phyloP scores from a whole-genome alignment of 768 basidiomycete species.

The Leccinum subtestaceum region DNA sequence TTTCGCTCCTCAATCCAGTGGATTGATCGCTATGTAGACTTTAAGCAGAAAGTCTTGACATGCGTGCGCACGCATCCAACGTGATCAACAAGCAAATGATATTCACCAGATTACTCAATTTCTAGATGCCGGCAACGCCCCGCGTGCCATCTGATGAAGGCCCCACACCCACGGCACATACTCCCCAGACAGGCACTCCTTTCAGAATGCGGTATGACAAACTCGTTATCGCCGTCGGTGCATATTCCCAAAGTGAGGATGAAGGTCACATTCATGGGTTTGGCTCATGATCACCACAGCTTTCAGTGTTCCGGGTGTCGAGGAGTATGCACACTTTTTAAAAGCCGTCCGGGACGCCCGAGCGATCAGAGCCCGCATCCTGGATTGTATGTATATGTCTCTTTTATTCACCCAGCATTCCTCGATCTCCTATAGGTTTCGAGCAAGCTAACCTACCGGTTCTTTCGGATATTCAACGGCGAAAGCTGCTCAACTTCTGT shows the following conservation, averaged over 20 bases:
- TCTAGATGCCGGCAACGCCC: slow-evolving; percentile 64
- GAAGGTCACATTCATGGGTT: slow-evolving; percentile 3
- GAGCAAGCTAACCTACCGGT: slow-evolving; percentile 85
- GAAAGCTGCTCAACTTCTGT: slow-evolving; percentile 79
- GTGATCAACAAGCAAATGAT: background rate
- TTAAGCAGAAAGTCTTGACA: slow-evolving; percentile 53
- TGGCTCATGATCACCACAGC: slow-evolving; percentile 37
- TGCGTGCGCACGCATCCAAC: slow-evolving; percentile 46
- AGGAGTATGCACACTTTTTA: slow-evolving; percentile 78
- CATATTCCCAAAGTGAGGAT: slow-evolving; percentile 74
- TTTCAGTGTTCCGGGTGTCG: slow-evolving; percentile 71
- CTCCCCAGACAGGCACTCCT: slow-evolving; percentile 30
- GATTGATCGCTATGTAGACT: slow-evolving; percentile 42
- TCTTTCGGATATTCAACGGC: slow-evolving; percentile 68
- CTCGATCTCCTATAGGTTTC: slow-evolving; percentile 47
- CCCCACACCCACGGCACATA: background rate
- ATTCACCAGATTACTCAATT: background rate
- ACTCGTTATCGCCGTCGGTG: slow-evolving; percentile 80
- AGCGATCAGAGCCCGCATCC: slow-evolving; percentile 63
- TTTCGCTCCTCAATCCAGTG: background rate
- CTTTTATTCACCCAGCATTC: background rate
- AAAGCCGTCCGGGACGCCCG: slow-evolving; percentile 79
- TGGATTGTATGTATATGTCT: slow-evolving; percentile 54
- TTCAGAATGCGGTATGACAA: slow-evolving; percentile 75
- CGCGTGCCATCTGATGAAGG: slow-evolving; percentile 34